A percentile compares a stretch with the other conserved stretches of the same genome.
These are phyloP conservation scores for Chrysanthemum seticuspe DNA, from an alignment of 129 eudicot species.

Conservation along the genomic window DNA sequence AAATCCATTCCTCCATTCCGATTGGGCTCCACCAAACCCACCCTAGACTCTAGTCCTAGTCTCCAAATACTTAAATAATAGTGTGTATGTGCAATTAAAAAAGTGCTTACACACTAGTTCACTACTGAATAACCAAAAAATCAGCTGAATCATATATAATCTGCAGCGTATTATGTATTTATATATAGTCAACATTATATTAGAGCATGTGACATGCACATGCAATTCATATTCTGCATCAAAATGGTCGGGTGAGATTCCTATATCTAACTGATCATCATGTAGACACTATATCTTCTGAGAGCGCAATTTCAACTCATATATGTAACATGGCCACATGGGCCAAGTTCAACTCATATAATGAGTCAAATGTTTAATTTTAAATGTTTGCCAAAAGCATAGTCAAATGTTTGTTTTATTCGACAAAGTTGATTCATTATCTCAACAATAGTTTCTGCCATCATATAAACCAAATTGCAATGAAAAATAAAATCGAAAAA, in stretches of 20 bases:
- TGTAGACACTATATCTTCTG: not conserved
- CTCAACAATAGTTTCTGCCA: not conserved
- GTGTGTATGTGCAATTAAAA: too few species aligned
- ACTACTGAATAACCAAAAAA: too few species aligned
- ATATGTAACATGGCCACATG: not conserved
- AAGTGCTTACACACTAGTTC: not conserved
- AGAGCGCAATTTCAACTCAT: constrained; percentile 5
- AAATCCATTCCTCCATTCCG: too few species aligned
- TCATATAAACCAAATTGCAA: too few species aligned
- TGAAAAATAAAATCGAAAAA: not conserved
- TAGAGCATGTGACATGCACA: constrained; percentile 9
- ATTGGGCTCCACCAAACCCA: too few species aligned
- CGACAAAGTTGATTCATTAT: not conserved
- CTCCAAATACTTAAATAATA: not conserved
- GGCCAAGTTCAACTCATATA: not conserved
- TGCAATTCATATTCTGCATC: constrained; percentile 5
- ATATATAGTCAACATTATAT: not conserved
- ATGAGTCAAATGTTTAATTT: too few species aligned
- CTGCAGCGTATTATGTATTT: too few species aligned
- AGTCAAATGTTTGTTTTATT: not conserved
- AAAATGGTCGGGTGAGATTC: not conserved
- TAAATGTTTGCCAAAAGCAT: too few species aligned
- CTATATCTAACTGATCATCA: not conserved
- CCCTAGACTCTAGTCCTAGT: not conserved
- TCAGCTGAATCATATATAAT: too few species aligned